Conservation (phyloP, 2,329 filamentous ascomycete genomes). For the Fusarium torreyae region DNA sequence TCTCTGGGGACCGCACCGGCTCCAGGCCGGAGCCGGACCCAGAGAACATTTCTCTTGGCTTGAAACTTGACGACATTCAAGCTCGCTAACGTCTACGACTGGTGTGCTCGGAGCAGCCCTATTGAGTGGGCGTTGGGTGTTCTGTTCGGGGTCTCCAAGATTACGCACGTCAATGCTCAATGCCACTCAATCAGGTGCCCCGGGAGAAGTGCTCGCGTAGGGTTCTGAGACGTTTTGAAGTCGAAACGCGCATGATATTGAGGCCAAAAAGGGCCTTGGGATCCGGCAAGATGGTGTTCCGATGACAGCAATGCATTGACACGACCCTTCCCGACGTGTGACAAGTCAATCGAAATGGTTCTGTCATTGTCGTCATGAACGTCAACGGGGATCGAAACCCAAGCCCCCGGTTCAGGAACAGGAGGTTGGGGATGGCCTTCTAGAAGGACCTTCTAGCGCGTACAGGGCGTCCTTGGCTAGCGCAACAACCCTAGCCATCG, state of each 20-base stretch:
- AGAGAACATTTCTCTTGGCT: slow-evolving; percentile 26
- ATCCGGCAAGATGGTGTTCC: slow-evolving; percentile 33
- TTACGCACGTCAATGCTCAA: slow-evolving; percentile 49
- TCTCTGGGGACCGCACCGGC: slow-evolving; percentile 25
- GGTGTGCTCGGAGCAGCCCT: slow-evolving; percentile 44
- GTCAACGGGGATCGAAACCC: slow-evolving; percentile 45
- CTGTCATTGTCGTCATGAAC: slow-evolving; percentile 41
- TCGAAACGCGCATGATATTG: slow-evolving; percentile 40
- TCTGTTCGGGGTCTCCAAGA: slow-evolving; percentile 45
- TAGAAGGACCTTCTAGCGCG: slow-evolving; percentile 51
- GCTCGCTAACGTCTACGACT: slow-evolving; percentile 20
- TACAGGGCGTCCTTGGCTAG: slow-evolving; percentile 42
- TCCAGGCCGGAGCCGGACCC: slow-evolving; percentile 14
- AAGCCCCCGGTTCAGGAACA: slow-evolving; percentile 46
- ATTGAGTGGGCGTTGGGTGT: slow-evolving; percentile 25
- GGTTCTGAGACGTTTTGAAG: slow-evolving; percentile 40
- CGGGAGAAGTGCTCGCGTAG: slow-evolving; percentile 34
- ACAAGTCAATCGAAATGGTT: slow-evolving; percentile 31
- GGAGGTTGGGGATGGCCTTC: slow-evolving; percentile 45
- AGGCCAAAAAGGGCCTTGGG: slow-evolving; percentile 29
- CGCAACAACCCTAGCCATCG: slow-evolving; percentile 35
- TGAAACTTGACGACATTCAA: slow-evolving; percentile 25
- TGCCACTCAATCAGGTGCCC: slow-evolving; percentile 34
- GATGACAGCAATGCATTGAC: slow-evolving; percentile 32
- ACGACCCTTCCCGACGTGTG: slow-evolving; percentile 33